Percentiles rank a stretch among this genome's conserved stretches.
These are phyloP conservation scores for Protomyces inundatus DNA, from an alignment of 1,139 yeast species.

Conservation along the genomic window DNA sequence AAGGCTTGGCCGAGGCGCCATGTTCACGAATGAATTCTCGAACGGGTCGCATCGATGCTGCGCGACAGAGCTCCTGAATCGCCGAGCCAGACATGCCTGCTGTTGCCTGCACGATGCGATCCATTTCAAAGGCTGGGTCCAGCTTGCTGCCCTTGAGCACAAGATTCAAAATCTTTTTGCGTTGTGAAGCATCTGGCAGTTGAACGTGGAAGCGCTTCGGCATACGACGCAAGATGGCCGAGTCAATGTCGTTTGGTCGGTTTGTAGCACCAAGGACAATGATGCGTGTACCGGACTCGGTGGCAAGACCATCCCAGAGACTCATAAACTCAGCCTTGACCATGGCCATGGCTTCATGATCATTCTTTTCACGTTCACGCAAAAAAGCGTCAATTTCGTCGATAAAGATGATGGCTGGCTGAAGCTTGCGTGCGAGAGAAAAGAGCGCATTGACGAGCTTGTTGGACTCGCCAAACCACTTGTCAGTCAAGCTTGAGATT, in stretches of 20 bases:
- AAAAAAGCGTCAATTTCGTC: conserved; percentile 95
- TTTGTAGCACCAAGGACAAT: conserved; percentile 94
- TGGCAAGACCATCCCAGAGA: conserved; percentile 80
- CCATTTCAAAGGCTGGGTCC: conserved; percentile 58
- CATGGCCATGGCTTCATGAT: conserved; percentile 94
- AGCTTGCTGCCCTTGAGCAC: conserved; percentile 56
- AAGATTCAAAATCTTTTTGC: conserved; percentile 62
- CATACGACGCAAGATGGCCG: conserved; percentile 85
- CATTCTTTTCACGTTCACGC: conserved; percentile 69
- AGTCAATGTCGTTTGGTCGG: conserved; percentile 84
- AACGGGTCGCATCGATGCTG: conserved; percentile 86
- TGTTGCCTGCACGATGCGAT: conserved; percentile 57
- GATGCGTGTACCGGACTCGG: conserved; percentile 63
- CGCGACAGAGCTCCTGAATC: conserved; percentile 81
- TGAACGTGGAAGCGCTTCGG: conserved; percentile 83
- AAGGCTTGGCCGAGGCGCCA: conserved; percentile 32
- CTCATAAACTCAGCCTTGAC: conserved; percentile 95
- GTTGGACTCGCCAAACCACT: conserved; percentile 97
- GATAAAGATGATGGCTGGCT: conserved; percentile 90
- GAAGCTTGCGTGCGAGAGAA: conserved; percentile 79
- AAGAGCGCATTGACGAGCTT: conserved; percentile 91
- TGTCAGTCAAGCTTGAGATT: conserved; percentile 94
- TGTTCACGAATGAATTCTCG: conserved; percentile 61
- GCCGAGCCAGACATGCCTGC: conserved; percentile 87
- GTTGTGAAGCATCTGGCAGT: conserved; percentile 64